Conservation (phyloP, 805 yeast genomes). For the Teunomyces atbi region DNA sequence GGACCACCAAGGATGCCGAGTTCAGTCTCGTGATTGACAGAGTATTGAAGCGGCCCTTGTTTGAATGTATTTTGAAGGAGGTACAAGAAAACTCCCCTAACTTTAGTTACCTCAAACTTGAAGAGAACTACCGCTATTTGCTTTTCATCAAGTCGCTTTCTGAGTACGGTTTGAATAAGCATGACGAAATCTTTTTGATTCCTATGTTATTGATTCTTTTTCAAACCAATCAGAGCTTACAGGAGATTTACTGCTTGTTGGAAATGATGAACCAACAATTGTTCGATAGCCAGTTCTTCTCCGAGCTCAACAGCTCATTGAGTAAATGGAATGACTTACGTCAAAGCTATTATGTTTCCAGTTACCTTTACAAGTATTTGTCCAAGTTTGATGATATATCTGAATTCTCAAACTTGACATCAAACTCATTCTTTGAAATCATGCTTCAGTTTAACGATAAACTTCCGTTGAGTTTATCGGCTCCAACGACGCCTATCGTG, state of each 20-base stretch:
- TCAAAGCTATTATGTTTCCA: constrained; percentile 16
- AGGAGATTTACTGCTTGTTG: constrained; percentile 27
- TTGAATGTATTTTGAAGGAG: constrained; percentile 20
- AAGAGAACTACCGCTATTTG: constrained; percentile 26
- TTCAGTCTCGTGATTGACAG: constrained; percentile 25
- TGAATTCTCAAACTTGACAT: constrained; percentile 35
- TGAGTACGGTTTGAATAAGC: constrained; percentile 35
- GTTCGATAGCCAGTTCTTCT: constrained; percentile 27
- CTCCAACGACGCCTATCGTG: constrained; percentile 42
- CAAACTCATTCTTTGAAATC: constrained; percentile 31
- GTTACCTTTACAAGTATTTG: constrained; percentile 21
- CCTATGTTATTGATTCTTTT: constrained; percentile 35
- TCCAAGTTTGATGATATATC: constrained; percentile 19
- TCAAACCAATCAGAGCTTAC: constrained; percentile 18
- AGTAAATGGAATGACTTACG: constrained; percentile 25
- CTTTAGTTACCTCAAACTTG: constrained; percentile 15
- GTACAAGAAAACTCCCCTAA: not conserved
- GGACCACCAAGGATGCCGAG: constrained; percentile 31
- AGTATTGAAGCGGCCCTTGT: constrained; percentile 31
- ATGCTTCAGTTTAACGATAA: constrained; percentile 39
- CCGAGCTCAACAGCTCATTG: constrained; percentile 24
- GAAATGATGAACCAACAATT: constrained; percentile 35
- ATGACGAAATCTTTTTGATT: constrained; percentile 39
- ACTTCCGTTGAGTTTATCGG: constrained; percentile 42
- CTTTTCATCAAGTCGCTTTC: constrained; percentile 39